phyloP scores from a whole-genome alignment of 805 yeast species.

The Kregervanrija delftensis region DNA sequence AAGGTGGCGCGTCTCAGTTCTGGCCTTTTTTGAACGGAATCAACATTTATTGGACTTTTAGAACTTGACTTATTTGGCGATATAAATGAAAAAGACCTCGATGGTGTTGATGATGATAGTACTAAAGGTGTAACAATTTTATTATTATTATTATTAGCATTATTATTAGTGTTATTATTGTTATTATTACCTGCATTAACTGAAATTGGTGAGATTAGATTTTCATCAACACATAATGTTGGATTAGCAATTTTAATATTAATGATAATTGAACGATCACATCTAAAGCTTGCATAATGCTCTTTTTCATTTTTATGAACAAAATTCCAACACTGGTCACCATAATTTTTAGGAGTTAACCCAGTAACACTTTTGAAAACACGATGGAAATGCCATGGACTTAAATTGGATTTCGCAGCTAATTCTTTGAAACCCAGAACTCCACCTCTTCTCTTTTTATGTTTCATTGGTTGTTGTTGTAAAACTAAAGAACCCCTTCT shows the following conservation, averaged over 20 bases:
- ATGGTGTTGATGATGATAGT: no score
- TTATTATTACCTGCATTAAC: no score
- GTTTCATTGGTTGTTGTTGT: constrained; percentile 21
- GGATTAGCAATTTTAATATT: constrained; percentile 29
- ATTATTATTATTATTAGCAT: no score
- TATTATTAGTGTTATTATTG: no score
- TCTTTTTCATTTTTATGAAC: constrained; percentile 30
- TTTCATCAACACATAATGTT: constrained; percentile 19
- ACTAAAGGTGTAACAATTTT: no score
- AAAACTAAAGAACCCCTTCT: constrained; percentile 5
- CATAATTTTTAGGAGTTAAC: constrained; percentile 81
- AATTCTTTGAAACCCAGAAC: constrained; percentile 79
- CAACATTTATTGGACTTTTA: no score
- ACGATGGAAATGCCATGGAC: constrained; percentile 92
- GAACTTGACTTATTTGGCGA: no score
- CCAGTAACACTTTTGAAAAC: constrained; percentile 84
- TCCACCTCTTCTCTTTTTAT: constrained; percentile 65
- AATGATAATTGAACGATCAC: constrained; percentile 21
- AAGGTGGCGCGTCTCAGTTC: no score
- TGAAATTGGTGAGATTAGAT: background rate
- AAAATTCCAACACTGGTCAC: constrained; percentile 71
- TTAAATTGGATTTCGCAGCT: constrained; percentile 74
- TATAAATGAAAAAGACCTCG: no score
- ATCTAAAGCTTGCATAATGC: constrained; percentile 10
- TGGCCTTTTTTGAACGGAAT: no score